Percentiles rank a stretch among this genome's conserved stretches.
Conservation (phyloP, 164 flowering plant species). For the Chloranthus sessilifolius region DNA sequence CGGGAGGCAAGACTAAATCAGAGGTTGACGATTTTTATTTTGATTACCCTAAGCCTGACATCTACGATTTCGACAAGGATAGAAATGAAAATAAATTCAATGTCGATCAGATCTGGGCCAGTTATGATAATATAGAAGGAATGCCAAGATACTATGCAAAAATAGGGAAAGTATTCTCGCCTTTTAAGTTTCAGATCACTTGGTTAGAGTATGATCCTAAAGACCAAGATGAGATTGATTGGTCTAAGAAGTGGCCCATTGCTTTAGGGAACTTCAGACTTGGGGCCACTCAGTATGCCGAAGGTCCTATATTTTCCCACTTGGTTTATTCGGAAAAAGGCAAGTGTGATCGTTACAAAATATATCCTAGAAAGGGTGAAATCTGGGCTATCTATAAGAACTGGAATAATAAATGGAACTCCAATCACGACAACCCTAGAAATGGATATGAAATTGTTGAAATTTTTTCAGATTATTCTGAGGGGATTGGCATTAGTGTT, state of each 20-base stretch:
- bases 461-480: conserved; percentile 48
- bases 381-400: conserved; percentile 77
- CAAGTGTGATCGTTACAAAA: conserved; percentile 10
- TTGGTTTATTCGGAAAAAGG: conserved; percentile 29
- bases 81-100: conserved; percentile 39
- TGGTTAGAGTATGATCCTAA: conserved; percentile 60
- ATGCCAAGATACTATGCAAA: conserved; percentile 93
- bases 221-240: conserved; percentile 29
- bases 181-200: conserved; percentile 54
- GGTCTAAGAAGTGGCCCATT: conserved; percentile 48
- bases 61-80: conserved; percentile 52
- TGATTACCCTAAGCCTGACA: conserved; percentile 54
- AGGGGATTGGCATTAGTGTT: conserved; percentile 38
- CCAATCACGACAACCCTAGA: conserved; percentile 27
- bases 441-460: conserved; percentile 60
- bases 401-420: conserved; percentile 54
- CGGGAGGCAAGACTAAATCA: neutral
- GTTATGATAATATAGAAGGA: conserved; percentile 60
- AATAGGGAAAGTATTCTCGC: conserved; percentile 36
- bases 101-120: conserved; percentile 77
- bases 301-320: conserved; percentile 60
- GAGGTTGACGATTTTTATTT: conserved; percentile 13
- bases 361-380: conserved; percentile 67
- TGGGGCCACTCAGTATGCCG: conserved; percentile 28
- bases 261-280: conserved; percentile 62